Evolutionary conservation across 2,329 filamentous ascomycete genomes (phyloP), one percentile per base, ranked within the genome.

Genomic region (Aspergillus pseudotamarii): DNA sequence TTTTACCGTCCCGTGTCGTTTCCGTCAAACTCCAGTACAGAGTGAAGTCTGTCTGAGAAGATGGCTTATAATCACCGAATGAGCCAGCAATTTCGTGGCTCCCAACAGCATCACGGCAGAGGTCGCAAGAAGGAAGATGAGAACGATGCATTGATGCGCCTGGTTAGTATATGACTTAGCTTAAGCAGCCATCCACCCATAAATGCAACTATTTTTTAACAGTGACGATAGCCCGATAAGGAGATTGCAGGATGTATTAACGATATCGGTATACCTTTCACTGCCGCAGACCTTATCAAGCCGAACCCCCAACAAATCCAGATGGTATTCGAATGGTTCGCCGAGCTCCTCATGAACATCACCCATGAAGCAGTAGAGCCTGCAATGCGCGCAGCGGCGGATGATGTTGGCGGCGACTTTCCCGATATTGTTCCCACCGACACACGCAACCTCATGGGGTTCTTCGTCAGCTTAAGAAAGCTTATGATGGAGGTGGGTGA

Each of bases 201-300:
- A 19, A 43, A 21, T 26, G 1, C 12, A 43, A 12, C 54, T 57
- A 43, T 43, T 34, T 58, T 48, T 68, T 71, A 60, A 71, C 34
- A 36, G 32, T 34, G 72, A 32, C 4, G 34, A 56, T 60, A 89
- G 87, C 83, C 86, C 55, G 87, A 89, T 68, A 80, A 83, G 66
- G 95, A 99, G 78, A 97, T 99, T 65, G 94, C 94, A 70, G 93
- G 92, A 76, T 99, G 95, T 79, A 97, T 99, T 81, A 95, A 91
- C 73, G 95, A 98, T 77, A 97, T 98, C 73, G 94, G 94, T 63
- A 94, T 98, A 72, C 89, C 88, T 32, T 97, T 98, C 78, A 91
- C 88, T 41, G 84, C 94, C 21, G 87, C 91, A 65, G 94, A 99
- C 79, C 86, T 99, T 46, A 89, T 94, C 71, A 98, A 97, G 75